Evolutionary conservation across 176 grass and related monocot species (phyloP), one percentile per base, ranked within the genome.

Genomic region (Oryza glaberrima): DNA sequence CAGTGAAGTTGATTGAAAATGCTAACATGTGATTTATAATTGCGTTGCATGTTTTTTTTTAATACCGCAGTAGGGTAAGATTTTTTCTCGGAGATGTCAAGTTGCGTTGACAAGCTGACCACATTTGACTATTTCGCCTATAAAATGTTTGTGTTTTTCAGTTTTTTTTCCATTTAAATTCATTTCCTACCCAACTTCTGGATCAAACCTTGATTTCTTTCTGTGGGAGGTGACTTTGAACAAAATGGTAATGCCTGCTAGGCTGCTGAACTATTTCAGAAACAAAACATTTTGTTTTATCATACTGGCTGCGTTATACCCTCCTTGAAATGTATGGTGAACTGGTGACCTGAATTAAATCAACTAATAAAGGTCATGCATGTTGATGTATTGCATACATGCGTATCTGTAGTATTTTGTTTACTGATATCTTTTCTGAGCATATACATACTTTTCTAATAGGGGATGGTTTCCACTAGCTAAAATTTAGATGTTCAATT

Each of bases 281-380:
- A 65, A 60, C 19, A 23, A 34, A 70, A n/a, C 15, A 44, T 84
- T 43, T 5, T 84, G 14, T 44, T 44, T 30, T 84, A 15, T 45
- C 28, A 70, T 77, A 77, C 74, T 77, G 35, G 16, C 40, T 61
- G 22, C 23, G 58, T 83, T 75, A 47, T 38, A 74, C 46, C 41
- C 71, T 66, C 56, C 6, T 22, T 19, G 19, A 22, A 61, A 61
- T 22, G 8, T 22, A 19, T 2, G 7, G 0, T 20, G n/a, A 82
- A 23, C 38, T 65, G 73, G 41, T 36, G 8, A 10, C 16, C 40
- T 65, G 34, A 74, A 74, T 74, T 48, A 56, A 56, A 56, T 49
- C 13, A 49, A 49, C 47, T 15, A 66, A 6, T 11, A 36, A 20
- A 10, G 1, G 19, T 26, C 40, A 9, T 64, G 14, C 0, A 14